A percentile compares a stretch with the other conserved stretches of the same genome.
These are phyloP conservation scores for Parsonsia alboflavescens DNA, from an alignment of 257 asterid species.

Conservation along the genomic window DNA sequence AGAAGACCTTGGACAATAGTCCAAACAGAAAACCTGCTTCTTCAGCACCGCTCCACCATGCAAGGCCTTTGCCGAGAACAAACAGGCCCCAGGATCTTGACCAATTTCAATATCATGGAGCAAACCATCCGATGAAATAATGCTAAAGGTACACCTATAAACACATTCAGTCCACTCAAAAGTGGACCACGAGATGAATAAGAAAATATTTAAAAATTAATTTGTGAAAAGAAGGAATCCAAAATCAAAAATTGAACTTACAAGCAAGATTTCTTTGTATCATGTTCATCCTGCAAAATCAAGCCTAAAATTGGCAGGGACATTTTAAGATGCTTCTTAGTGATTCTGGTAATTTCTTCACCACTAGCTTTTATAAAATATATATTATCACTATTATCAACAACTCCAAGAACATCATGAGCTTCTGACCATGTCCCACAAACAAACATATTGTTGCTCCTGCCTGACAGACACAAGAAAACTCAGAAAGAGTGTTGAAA, in stretches of 20 bases:
- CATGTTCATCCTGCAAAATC: slow-evolving; percentile 53
- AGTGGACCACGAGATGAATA: slow-evolving; percentile 15
- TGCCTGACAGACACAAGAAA: slow-evolving; percentile 47
- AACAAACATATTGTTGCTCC: slow-evolving; percentile 37
- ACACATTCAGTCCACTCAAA: slow-evolving; percentile 22
- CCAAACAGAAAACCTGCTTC: slow-evolving; percentile 66
- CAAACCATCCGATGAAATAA: slow-evolving; percentile 75
- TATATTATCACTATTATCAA: slow-evolving; percentile 62
- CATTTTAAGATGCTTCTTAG: slow-evolving; percentile 55
- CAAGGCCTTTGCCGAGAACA: slow-evolving; percentile 47
- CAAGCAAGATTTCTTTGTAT: slow-evolving; percentile 61
- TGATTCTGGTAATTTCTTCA: slow-evolving; percentile 78
- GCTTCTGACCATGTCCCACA: slow-evolving; percentile 92
- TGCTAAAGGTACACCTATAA: slow-evolving; percentile 77
- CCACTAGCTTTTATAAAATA: slow-evolving; percentile 81
- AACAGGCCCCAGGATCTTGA: slow-evolving; percentile 75
- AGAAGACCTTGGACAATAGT: slow-evolving; percentile 55
- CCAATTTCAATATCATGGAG: slow-evolving; percentile 78
- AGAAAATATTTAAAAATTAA: slow-evolving; percentile 21
- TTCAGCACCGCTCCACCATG: slow-evolving; percentile 36
- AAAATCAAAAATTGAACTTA: slow-evolving; percentile 32
- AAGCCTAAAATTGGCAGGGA: slow-evolving; percentile 70
- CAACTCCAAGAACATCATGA: slow-evolving; percentile 89
- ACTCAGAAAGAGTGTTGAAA: not conserved
- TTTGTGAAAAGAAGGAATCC: slow-evolving; percentile 18